These are phyloP conservation scores for Podospora tetraspora DNA, from an alignment of 495 filamentous ascomycete species.

Conservation along the genomic window DNA sequence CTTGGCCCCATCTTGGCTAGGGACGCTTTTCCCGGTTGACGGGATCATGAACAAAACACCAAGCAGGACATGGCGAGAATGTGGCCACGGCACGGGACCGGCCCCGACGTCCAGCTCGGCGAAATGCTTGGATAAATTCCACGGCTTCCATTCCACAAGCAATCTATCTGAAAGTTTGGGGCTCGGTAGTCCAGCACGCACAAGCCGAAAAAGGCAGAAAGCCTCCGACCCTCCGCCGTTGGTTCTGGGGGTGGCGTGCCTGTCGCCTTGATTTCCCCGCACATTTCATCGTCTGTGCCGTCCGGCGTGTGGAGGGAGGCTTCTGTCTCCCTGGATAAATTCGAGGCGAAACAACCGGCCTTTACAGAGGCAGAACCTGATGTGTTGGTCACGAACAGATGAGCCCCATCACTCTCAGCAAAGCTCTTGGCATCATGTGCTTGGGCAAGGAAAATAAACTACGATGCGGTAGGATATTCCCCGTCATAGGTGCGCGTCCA, in stretches of 20 bases:
- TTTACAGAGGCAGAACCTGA: neutral
- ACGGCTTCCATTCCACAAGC: neutral
- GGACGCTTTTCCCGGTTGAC: neutral
- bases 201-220: conserved; percentile 1
- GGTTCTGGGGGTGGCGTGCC: neutral
- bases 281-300: neutral
- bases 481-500: neutral
- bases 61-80: neutral
- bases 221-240: conserved; percentile 1
- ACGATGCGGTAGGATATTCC: neutral
- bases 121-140: neutral
- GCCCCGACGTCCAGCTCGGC: neutral
- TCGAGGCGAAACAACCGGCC: neutral
- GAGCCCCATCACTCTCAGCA: neutral
- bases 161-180: neutral
- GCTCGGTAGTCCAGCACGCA: neutral
- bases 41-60: neutral
- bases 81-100: neutral
- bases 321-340: conserved; percentile 5
- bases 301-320: neutral
- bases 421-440: neutral
- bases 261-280: conserved; percentile 1
- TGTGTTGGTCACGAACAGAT: neutral
- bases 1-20: conserved; percentile 1
- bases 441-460: neutral